Evolutionary conservation across 352 stramenopile species (phyloP).

Genomic region (Aphanomyces euteiches): DNA sequence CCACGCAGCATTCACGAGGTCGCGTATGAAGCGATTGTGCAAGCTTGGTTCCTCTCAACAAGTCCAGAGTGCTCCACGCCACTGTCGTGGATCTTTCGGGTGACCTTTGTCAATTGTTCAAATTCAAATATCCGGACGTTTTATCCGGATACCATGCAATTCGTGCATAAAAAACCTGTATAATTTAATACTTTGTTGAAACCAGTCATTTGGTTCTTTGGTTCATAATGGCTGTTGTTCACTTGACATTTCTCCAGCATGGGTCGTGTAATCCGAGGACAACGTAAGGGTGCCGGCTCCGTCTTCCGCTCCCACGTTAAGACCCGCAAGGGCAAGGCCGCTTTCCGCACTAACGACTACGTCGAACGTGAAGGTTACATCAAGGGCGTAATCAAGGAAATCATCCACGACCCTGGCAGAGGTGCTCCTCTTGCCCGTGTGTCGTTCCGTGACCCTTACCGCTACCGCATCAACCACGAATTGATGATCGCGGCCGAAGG

Average conservation of each 20-base stretch:
- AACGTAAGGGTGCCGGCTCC: constrained; percentile 81
- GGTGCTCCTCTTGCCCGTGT: constrained; percentile 95
- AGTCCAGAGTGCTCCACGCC: background rate
- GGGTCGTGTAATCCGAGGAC: constrained; percentile 86
- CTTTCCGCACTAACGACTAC: constrained; percentile 86
- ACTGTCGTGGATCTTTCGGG: background rate
- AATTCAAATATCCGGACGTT: constrained; percentile 18
- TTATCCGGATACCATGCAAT: background rate
- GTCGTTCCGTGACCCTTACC: constrained; percentile 90
- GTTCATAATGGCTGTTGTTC: constrained; percentile 29
- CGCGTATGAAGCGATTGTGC: too few relatives aligned
- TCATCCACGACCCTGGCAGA: constrained; percentile 97
- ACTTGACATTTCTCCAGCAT: constrained; percentile 83
- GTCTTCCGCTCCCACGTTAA: constrained; percentile 85
- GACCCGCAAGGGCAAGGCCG: constrained; percentile 67
- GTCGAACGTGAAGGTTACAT: constrained; percentile 96
- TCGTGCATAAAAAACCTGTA: background rate
- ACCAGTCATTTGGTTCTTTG: constrained; percentile 27
- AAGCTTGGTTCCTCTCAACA: too few relatives aligned
- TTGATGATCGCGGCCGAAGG: constrained; percentile 97
- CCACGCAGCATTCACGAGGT: too few relatives aligned
- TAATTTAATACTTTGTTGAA: constrained; percentile 21
- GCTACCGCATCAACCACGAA: constrained; percentile 89
- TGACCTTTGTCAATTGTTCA: background rate
- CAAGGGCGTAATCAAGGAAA: constrained; percentile 98